Conservation (phyloP, 2,329 filamentous ascomycete species). For the Apiospora phragmitis region DNA sequence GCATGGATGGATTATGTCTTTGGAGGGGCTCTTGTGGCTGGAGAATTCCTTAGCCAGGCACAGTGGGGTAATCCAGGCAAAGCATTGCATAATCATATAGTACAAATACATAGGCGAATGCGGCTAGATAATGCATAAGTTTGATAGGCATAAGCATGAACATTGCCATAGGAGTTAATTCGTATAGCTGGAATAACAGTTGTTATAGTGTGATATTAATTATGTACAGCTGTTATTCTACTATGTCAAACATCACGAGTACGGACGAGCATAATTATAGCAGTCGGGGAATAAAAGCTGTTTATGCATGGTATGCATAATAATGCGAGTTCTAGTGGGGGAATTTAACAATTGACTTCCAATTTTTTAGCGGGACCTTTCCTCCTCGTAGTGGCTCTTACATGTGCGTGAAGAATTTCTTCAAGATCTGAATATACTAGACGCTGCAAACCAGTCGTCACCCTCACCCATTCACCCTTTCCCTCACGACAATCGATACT, state of each 20-base stretch:
- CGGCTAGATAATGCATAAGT: not conserved
- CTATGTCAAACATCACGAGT: too few species aligned
- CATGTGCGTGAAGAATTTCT: slow-evolving; percentile 5
- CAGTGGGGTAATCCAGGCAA: not conserved
- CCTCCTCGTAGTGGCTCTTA: not conserved
- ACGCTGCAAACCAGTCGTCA: slow-evolving; percentile 5
- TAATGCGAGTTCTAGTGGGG: not conserved
- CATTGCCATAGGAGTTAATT: not conserved
- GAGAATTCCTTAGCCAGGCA: not conserved
- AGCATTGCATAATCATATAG: not conserved
- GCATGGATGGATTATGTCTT: not conserved
- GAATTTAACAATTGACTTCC: not conserved
- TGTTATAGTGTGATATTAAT: not conserved
- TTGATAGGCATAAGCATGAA: not conserved
- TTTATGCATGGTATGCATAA: not conserved
- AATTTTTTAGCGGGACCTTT: slow-evolving; percentile 14
- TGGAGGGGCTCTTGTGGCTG: slow-evolving; percentile 32
- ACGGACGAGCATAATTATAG: not conserved
- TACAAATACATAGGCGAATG: not conserved
- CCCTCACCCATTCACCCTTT: not conserved
- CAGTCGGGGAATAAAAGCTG: not conserved
- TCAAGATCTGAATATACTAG: not conserved
- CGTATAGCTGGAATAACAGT: not conserved
- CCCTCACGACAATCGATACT: not conserved
- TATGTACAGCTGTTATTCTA: too few species aligned